Evolutionary conservation across 2,329 filamentous ascomycete species (phyloP).

Genomic region (Claviceps sorghi): DNA sequence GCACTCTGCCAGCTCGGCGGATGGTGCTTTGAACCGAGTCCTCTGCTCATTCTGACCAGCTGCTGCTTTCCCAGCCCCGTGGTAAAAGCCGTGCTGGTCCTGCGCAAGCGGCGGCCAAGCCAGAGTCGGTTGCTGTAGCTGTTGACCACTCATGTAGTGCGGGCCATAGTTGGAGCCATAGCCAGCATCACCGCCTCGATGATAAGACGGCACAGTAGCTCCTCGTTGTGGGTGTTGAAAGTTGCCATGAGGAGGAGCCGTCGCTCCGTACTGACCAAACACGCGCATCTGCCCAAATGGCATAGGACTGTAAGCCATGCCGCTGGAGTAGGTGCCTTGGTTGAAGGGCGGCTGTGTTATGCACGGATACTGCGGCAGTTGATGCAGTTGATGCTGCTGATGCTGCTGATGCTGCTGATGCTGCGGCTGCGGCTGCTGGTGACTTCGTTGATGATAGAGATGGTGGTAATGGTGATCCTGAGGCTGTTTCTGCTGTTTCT

Average conservation of each 20-base stretch:
- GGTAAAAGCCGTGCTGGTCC: not conserved
- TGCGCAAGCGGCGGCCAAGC: not conserved
- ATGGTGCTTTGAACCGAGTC: not conserved
- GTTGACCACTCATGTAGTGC: not conserved
- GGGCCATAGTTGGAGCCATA: not conserved
- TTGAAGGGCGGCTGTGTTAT: not conserved
- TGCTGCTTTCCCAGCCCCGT: not conserved
- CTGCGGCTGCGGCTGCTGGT: not conserved
- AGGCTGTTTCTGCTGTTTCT: not conserved
- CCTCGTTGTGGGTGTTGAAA: not conserved
- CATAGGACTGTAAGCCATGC: not conserved
- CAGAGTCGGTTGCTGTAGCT: not conserved
- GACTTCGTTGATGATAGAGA: not conserved
- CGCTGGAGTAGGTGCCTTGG: not conserved
- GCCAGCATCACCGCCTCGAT: not conserved
- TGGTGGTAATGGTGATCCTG: too few species aligned
- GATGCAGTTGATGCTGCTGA: not conserved
- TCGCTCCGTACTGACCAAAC: not conserved
- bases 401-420: not conserved
- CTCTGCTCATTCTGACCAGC: not conserved
- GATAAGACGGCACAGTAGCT: not conserved
- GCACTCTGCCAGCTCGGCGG: conserved; percentile 1
- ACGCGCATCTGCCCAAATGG: not conserved
- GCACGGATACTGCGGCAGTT: not conserved
- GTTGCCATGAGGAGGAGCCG: not conserved